phyloP scores from a whole-genome alignment of 345 rosid species.

The Trapa bicornis region DNA sequence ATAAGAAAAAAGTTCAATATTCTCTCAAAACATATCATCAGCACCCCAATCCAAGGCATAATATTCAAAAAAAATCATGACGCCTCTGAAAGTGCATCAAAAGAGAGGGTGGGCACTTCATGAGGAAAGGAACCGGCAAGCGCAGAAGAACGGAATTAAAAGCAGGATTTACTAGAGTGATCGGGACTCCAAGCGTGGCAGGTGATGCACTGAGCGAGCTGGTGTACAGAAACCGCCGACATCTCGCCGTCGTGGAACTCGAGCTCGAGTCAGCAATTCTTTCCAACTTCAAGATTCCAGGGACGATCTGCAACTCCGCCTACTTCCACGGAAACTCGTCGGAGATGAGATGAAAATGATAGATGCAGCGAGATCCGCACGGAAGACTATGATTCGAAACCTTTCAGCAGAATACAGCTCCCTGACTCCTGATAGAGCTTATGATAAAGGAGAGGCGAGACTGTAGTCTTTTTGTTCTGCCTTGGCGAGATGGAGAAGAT shows the following conservation, averaged over 20 bases:
- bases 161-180: conserved; percentile 43
- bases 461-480: conserved; percentile 4
- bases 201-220: conserved; percentile 77
- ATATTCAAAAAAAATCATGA: not conserved
- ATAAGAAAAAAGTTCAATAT: not conserved
- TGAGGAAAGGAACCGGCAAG: not conserved
- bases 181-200: conserved; percentile 99
- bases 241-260: conserved; percentile 17
- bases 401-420: not conserved
- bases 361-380: conserved; percentile 5
- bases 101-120: not conserved
- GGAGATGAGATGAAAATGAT: not conserved
- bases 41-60: not conserved
- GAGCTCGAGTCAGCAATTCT: not conserved
- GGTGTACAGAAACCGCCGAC: conserved; percentile 68
- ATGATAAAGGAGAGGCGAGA: not conserved
- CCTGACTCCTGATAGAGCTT: not conserved
- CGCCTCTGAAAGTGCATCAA: not conserved
- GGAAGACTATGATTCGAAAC: not conserved
- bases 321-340: not conserved
- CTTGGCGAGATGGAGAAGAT: conserved; percentile 9
- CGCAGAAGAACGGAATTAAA: not conserved
- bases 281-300: not conserved
- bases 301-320: conserved; percentile 1
- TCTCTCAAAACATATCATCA: not conserved